Conservation (phyloP, 257 asterid species). For the Solanum virginianum region DNA sequence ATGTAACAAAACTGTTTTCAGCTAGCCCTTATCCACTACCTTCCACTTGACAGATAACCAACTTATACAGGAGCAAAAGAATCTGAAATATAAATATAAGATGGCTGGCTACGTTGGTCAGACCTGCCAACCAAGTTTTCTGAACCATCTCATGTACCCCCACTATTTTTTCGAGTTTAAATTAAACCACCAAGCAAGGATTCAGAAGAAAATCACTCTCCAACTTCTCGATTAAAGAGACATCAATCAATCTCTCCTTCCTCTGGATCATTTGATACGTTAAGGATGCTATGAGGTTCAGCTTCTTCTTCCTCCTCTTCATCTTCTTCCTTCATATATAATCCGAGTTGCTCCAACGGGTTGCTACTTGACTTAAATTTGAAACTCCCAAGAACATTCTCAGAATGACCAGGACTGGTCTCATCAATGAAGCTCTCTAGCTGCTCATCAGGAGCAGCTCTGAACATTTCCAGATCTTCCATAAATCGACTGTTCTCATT, state of each 20-base stretch:
- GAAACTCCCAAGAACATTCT: conserved; percentile 60
- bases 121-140: neutral
- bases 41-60: conserved; percentile 20
- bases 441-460: conserved; percentile 37
- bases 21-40: conserved; percentile 24
- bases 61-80: neutral
- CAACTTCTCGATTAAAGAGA: neutral
- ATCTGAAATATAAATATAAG: neutral
- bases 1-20: neutral
- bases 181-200: neutral
- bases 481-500: conserved; percentile 55
- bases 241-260: conserved; percentile 65
- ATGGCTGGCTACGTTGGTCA: neutral
- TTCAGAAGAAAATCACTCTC: neutral
- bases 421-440: conserved; percentile 50
- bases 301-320: conserved; percentile 57
- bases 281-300: conserved; percentile 13
- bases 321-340: conserved; percentile 74
- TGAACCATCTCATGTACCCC: neutral
- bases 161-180: neutral
- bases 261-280: conserved; percentile 30
- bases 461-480: conserved; percentile 65
- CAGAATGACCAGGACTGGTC: conserved; percentile 49
- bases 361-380: conserved; percentile 47
- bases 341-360: conserved; percentile 82